Evolutionary conservation across 768 basidiomycete species (phyloP), one percentile per base, ranked within the genome.

Genomic region (Russula ochroleuca): DNA sequence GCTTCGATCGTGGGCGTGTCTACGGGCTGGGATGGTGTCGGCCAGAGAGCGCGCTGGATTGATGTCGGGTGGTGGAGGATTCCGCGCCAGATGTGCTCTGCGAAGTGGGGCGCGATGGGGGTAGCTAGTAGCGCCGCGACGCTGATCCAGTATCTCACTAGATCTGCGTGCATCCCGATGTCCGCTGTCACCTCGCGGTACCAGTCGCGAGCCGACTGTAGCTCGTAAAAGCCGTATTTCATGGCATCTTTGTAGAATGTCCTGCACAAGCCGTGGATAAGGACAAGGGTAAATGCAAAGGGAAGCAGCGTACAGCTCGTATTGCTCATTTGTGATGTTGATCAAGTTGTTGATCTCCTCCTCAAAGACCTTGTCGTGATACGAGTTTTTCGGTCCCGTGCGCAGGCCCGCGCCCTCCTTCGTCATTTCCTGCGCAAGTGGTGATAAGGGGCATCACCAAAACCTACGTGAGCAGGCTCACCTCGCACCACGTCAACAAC

Each of bases 231-330:
- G 52, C 95, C 96, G 67, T 82, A 88, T 75, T 98, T 96, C 65
- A 98, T 75, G 11, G 95, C 94, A 63, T 96, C 93, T 76, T 98
- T 99, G 85, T 90, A 99, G 73, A 90, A 85, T 64, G 88, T 93
- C 23, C 95, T 97, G 71, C 37, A 28, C 11, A 14, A 47, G 23
- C 45, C 59, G 25, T 14, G 23, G 15, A 6, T 48, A 2, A 38
- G 40, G 43, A 41, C 31, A 31, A 23, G 50, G 11, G n/a, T 33
- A 33, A 52, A 6, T 21, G 61, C 21, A 21, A 40, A n/a, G 53
- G 57, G 45, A 14, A 37, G 38, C 1, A 3, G 78, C 91, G 71
- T 74, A 97, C 95, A 80, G 78, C 43, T 90, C 87, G 71, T 91
- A 98, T 67, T 89, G 85, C 25, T 78, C 77, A 75, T 94, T 86